phyloP scores from a whole-genome alignment of 2,329 filamentous ascomycete genomes.

The Fusarium illudens region DNA sequence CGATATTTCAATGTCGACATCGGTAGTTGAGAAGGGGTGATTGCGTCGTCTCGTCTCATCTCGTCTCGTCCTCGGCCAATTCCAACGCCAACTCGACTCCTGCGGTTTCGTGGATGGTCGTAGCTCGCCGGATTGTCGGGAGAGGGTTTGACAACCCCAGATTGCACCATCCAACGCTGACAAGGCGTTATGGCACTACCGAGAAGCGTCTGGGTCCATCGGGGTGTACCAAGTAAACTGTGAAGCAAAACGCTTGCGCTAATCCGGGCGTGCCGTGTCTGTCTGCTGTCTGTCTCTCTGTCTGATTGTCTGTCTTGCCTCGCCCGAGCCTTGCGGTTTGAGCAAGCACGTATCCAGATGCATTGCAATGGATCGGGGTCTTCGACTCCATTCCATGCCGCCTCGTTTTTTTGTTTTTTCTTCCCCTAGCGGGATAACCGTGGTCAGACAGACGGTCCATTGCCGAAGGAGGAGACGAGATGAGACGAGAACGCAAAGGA shows the following conservation, averaged over 20 bases:
- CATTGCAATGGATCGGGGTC: background rate
- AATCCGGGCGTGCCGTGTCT: slow-evolving; percentile 4
- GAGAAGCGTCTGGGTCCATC: slow-evolving; percentile 6
- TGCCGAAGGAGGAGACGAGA: slow-evolving; percentile 8
- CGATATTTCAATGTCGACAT: slow-evolving; percentile 43
- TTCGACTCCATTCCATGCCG: background rate
- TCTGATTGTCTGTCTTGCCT: background rate
- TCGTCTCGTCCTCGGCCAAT: background rate
- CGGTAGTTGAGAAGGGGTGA: slow-evolving; percentile 35
- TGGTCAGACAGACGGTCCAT: slow-evolving; percentile 8
- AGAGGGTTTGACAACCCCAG: slow-evolving; percentile 36
- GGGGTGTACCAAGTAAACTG: slow-evolving; percentile 27
- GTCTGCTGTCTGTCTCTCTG: background rate
- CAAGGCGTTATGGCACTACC: slow-evolving; percentile 43
- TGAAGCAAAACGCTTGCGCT: slow-evolving; percentile 7
- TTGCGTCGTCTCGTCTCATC: slow-evolving; percentile 1
- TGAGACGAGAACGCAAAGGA: slow-evolving; percentile 17
- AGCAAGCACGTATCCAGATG: background rate
- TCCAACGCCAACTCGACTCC: slow-evolving; percentile 1
- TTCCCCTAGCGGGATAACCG: background rate
- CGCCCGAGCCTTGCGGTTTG: background rate
- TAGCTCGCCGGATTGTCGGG: slow-evolving; percentile 23
- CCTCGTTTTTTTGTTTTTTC: slow-evolving; percentile 1
- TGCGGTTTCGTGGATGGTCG: background rate
- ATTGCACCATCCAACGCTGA: slow-evolving; percentile 44